Conservation (phyloP, 495 filamentous ascomycete species). For the Paragyromitra xinjiangensis region DNA sequence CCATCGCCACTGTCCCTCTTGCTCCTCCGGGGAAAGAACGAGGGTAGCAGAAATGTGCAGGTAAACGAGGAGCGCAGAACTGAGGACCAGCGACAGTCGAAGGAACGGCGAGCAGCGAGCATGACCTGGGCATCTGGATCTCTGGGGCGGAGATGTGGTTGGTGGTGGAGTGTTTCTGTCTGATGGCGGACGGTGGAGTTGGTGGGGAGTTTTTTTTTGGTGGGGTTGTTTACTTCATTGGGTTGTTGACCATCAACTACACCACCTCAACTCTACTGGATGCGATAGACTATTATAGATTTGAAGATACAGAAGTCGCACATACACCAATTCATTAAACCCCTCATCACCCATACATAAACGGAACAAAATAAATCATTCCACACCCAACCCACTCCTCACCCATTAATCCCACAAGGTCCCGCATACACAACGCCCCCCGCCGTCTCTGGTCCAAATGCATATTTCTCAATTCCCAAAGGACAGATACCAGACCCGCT, state of each 20-base stretch:
- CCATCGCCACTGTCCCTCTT: not conserved
- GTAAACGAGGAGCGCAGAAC: constrained; percentile 38
- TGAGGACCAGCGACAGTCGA: constrained; percentile 22
- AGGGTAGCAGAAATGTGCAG: constrained; percentile 37
- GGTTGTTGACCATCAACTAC: not conserved
- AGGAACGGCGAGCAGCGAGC: constrained; percentile 18
- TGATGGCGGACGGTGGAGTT: not conserved
- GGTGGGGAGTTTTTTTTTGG: constrained; percentile 9
- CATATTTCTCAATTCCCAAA: not conserved
- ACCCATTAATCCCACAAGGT: not conserved
- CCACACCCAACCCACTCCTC: too few species aligned
- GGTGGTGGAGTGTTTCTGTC: not conserved
- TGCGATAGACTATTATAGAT: not conserved
- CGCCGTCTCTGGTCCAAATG: not conserved
- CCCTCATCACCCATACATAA: too few species aligned
- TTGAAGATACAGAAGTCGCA: too few species aligned
- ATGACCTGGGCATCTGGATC: constrained; percentile 12
- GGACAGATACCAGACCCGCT: not conserved
- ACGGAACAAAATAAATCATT: too few species aligned
- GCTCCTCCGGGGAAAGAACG: constrained; percentile 20
- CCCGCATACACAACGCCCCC: not conserved
- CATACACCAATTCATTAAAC: too few species aligned
- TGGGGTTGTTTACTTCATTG: constrained; percentile 5
- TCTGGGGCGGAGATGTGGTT: not conserved
- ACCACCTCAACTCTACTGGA: not conserved